Base-by-base conservation (phyloP, 352 stramenopile genomes). In the Globisporangium nagaii region DNA sequence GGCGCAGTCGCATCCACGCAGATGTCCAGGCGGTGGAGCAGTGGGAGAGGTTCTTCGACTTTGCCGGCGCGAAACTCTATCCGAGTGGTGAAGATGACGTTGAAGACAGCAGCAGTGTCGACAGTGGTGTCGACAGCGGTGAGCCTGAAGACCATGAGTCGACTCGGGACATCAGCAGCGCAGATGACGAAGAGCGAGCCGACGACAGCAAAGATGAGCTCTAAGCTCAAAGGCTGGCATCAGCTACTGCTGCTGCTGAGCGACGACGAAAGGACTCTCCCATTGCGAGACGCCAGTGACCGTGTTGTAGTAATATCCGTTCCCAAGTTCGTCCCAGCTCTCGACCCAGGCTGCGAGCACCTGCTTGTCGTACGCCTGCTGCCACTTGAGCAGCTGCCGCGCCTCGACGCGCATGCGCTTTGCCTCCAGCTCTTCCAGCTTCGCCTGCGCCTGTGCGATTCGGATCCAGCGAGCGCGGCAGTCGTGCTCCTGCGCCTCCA, bases 1-100 rank as follows among this genome's bases (percentile, higher is more conserved):
- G 68, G 30, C 69, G 73, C 3, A 50, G 61, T 22, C 66, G 56
- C 1, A 28, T 91, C n/a, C 80, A 78, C 4, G 58, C 73, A 51
- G 71, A 84, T 49, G 3, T 20, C 17, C 36, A 60, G 11, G 79
- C 75, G 2, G 68, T 92, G 1, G 19, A 62, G n/a, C 73, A 90
- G 47, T 92, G 82, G 82, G 79, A 89, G 58, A 66, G 58, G 32
- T 90, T 92, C 46, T 72, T 92, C 24, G 66, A 88, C 12, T 74
- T 82, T 57, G 71, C 70, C n/a, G 44, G 52, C 2, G 28, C 35
- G 6, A 57, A 56, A 13, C 59, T 79, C 35, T 76, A 63, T 15
- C 50, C 70, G 3, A 73, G 54, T 9, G 58, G 30, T 1, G 53
- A 71, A 7, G 12, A 32, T 32, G 32, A 44, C 30, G 32, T 34